Percentiles rank a stretch among this genome's conserved stretches.
Conservation (phyloP, 2,329 filamentous ascomycete genomes). For the Scleromitrula shiraiana region DNA sequence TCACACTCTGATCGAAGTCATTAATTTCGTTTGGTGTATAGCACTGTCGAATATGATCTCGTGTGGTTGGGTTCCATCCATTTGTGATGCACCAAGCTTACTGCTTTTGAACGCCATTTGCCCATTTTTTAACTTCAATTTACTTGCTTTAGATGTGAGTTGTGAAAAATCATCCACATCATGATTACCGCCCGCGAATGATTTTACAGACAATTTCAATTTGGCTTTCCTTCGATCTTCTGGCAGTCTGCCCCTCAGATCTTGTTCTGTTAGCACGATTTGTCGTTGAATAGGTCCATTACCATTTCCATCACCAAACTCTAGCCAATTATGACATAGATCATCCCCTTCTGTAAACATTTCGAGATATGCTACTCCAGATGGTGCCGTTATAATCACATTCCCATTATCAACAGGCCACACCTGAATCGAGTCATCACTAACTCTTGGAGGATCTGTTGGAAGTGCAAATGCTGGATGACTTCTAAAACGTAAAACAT, state of each 20-base stretch:
- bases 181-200: conserved; percentile 64
- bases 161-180: conserved; percentile 69
- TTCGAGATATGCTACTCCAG: conserved; percentile 80
- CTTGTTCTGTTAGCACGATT: conserved; percentile 64
- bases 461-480: conserved; percentile 87
- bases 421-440: conserved; percentile 73
- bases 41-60: conserved; percentile 70
- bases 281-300: conserved; percentile 60
- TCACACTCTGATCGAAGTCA: conserved; percentile 60
- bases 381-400: conserved; percentile 67
- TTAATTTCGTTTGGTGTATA: conserved; percentile 58
- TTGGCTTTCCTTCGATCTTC: conserved; percentile 64
- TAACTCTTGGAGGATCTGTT: conserved; percentile 55
- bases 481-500: conserved; percentile 78
- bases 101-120: conserved; percentile 69
- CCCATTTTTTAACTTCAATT: conserved; percentile 66
- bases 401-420: conserved; percentile 76
- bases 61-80: conserved; percentile 60
- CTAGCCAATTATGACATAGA: conserved; percentile 71
- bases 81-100: conserved; percentile 63
- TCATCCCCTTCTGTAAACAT: conserved; percentile 74
- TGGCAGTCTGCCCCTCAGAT: conserved; percentile 63
- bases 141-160: conserved; percentile 61
- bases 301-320: conserved; percentile 58
- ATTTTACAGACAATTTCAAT: conserved; percentile 66